These are phyloP conservation scores for Fusarium citri DNA, from an alignment of 2,329 filamentous ascomycete species.

Conservation along the genomic window DNA sequence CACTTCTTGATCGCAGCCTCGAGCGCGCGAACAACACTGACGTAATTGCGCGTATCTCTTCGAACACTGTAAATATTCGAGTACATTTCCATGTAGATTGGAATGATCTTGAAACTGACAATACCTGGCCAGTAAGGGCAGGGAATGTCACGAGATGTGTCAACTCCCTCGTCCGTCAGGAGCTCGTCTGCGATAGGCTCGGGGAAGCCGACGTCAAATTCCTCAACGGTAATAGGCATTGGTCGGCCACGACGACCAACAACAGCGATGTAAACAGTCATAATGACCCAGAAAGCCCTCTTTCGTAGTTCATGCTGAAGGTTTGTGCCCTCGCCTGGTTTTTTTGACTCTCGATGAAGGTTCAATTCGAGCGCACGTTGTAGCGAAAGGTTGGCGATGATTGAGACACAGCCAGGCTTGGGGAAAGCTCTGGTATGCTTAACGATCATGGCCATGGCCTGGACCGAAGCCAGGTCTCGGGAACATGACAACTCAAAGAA, in stretches of 20 bases:
- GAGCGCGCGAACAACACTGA: slow-evolving; percentile 70
- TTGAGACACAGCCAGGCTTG: slow-evolving; percentile 80
- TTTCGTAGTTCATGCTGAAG: slow-evolving; percentile 81
- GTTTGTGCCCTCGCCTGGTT: slow-evolving; percentile 58
- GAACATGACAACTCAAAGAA: slow-evolving; percentile 73
- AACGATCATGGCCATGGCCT: slow-evolving; percentile 79
- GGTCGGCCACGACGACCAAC: slow-evolving; percentile 81
- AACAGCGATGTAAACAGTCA: slow-evolving; percentile 74
- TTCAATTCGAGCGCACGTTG: slow-evolving; percentile 79
- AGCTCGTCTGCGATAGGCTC: slow-evolving; percentile 77
- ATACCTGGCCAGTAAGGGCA: slow-evolving; percentile 77
- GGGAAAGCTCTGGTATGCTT: slow-evolving; percentile 81
- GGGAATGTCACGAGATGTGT: slow-evolving; percentile 63
- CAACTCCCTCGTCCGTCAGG: slow-evolving; percentile 72
- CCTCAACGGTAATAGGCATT: slow-evolving; percentile 77
- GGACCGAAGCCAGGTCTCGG: slow-evolving; percentile 73
- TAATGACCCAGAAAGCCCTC: slow-evolving; percentile 79
- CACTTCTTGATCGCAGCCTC: slow-evolving; percentile 73
- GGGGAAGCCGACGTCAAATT: slow-evolving; percentile 84
- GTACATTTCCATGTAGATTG: slow-evolving; percentile 79
- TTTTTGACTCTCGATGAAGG: slow-evolving; percentile 76
- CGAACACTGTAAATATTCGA: slow-evolving; percentile 79
- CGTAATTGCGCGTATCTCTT: slow-evolving; percentile 71
- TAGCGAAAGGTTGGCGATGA: slow-evolving; percentile 73
- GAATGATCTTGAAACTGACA: slow-evolving; percentile 71